Conservation (phyloP, 1,284 basidiomycete species). For the Mrakiaceae sp. region DNA sequence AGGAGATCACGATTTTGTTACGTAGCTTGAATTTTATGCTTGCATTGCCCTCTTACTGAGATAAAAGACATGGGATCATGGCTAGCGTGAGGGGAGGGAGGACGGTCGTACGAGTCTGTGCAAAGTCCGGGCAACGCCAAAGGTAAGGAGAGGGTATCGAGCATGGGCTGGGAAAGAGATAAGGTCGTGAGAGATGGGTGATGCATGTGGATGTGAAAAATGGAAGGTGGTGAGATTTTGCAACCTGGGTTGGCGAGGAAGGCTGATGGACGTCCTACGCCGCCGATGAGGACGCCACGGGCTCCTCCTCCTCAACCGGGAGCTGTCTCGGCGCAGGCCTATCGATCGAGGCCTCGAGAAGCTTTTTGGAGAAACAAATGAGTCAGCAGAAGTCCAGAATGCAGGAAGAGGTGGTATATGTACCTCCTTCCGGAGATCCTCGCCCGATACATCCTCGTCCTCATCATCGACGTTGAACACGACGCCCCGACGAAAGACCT, state of each 20-base stretch:
- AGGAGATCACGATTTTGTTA: not conserved
- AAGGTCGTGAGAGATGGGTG: not conserved
- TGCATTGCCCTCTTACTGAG: too few species aligned
- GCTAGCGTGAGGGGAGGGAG: not conserved
- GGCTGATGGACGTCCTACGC: not conserved
- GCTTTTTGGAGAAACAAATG: not conserved
- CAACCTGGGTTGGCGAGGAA: not conserved
- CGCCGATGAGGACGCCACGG: not conserved
- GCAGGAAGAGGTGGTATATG: not conserved
- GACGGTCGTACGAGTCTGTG: not conserved
- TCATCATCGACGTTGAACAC: conserved; percentile 71
- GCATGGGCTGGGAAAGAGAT: not conserved
- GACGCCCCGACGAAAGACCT: conserved; percentile 82
- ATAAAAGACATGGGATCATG: too few species aligned
- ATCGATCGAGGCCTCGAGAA: not conserved
- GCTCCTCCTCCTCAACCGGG: not conserved
- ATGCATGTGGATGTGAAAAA: not conserved
- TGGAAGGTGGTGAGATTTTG: not conserved
- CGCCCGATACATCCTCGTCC: conserved; percentile 55
- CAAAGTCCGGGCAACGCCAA: too few species aligned
- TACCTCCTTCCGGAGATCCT: conserved; percentile 71
- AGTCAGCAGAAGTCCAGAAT: not conserved
- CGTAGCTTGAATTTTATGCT: not conserved
- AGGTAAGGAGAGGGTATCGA: not conserved
- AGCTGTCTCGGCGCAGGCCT: not conserved